Evolutionary conservation across 345 rosid genomes (phyloP).

Genomic region (Eucalyptus regnans): DNA sequence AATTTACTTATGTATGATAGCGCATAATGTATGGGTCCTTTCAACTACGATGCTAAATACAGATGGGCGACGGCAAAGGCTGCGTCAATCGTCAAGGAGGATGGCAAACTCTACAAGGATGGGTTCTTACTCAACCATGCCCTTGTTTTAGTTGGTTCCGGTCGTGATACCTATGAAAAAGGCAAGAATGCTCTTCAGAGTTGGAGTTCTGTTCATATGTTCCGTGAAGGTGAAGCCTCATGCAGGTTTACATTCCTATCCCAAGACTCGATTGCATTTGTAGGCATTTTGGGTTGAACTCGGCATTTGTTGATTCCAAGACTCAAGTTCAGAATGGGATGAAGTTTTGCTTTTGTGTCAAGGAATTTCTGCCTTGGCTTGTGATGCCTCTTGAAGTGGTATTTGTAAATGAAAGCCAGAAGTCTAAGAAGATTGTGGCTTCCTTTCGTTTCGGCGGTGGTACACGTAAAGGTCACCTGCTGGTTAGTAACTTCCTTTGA

Average conservation of each 20-base stretch:
- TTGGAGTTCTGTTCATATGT: conserved; percentile 43
- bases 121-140: conserved; percentile 69
- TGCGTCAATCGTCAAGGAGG: conserved; percentile 34
- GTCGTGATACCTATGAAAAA: conserved; percentile 55
- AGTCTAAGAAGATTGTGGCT: too few species aligned
- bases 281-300: too few species aligned
- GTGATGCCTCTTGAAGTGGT: too few species aligned
- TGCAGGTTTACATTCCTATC: neutral
- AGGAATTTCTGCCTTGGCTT: too few species aligned
- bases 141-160: conserved; percentile 64
- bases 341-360: too few species aligned
- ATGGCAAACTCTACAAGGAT: conserved; percentile 38
- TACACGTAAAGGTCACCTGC: too few species aligned
- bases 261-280: neutral
- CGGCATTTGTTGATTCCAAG: too few species aligned
- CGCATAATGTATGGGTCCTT: conserved; percentile 1
- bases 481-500: too few species aligned
- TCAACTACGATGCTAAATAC: conserved; percentile 62
- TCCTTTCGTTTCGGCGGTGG: too few species aligned
- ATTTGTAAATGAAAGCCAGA: too few species aligned
- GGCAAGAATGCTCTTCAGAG: conserved; percentile 64
- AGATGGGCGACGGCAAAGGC: conserved; percentile 53
- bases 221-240: neutral
- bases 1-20: neutral
- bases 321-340: too few species aligned